These are phyloP conservation scores for Combretum micranthum DNA, from an alignment of 345 rosid genomes.

Conservation along the genomic window DNA sequence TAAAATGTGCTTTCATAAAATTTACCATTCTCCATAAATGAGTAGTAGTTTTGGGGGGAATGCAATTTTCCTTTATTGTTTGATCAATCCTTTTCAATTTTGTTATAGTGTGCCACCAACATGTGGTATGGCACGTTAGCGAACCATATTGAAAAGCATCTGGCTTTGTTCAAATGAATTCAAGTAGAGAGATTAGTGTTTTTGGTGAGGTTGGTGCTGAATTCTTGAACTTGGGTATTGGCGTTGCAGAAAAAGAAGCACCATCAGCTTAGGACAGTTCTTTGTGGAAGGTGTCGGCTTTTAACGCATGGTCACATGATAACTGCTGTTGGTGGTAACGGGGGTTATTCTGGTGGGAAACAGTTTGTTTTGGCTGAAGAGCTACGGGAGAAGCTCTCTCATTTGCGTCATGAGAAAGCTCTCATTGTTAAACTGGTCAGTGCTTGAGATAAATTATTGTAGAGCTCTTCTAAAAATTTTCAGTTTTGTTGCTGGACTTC, in stretches of 20 bases:
- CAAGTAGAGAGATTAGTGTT: background rate
- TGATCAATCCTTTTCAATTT: no score
- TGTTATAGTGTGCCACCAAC: no score
- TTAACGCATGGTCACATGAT: conserved; percentile 96
- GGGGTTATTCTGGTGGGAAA: conserved; percentile 89
- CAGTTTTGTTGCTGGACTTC: background rate
- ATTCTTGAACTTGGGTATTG: background rate
- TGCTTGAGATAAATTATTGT: background rate
- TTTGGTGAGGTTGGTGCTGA: background rate
- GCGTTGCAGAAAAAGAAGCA: conserved; percentile 85
- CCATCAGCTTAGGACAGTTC: conserved; percentile 79
- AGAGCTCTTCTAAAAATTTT: background rate
- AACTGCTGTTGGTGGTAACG: conserved; percentile 95
- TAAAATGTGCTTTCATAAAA: no score
- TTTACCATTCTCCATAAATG: no score
- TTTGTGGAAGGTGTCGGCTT: conserved; percentile 87
- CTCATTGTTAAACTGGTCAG: conserved; percentile 79
- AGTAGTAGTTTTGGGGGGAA: no score
- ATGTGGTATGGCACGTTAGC: no score
- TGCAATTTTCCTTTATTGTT: no score
- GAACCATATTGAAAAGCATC: background rate
- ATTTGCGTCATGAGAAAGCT: conserved; percentile 67
- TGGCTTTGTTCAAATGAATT: background rate
- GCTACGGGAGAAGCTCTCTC: conserved; percentile 82
- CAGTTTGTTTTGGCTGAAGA: conserved; percentile 83